These are phyloP conservation scores for Tylopilus rubrobrunneus DNA, from an alignment of 768 basidiomycete genomes.

Conservation along the genomic window DNA sequence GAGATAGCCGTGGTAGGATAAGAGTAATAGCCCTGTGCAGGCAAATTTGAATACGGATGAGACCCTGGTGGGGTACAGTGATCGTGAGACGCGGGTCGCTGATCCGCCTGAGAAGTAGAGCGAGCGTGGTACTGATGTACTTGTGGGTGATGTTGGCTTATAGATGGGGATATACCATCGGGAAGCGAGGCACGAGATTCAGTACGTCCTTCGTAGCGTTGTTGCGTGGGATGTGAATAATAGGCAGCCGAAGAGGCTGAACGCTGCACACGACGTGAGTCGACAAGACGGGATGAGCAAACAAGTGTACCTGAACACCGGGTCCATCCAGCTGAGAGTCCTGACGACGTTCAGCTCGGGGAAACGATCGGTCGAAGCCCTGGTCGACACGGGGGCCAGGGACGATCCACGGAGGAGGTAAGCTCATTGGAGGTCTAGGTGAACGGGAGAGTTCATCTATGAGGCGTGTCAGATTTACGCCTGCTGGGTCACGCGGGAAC, in stretches of 20 bases:
- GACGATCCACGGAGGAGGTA: constrained; percentile 41
- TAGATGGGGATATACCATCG: constrained; percentile 25
- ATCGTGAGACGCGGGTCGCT: constrained; percentile 26
- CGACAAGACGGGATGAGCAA: background rate
- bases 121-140: constrained; percentile 22
- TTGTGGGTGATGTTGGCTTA: constrained; percentile 21
- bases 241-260: constrained; percentile 19
- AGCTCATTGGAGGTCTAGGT: constrained; percentile 35
- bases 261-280: constrained; percentile 18
- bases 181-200: constrained; percentile 12
- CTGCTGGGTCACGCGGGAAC: background rate
- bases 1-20: constrained; percentile 12
- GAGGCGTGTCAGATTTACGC: background rate
- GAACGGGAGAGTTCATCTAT: constrained; percentile 48
- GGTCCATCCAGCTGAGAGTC: constrained; percentile 27
- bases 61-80: constrained; percentile 24
- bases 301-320: constrained; percentile 27
- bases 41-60: constrained; percentile 21
- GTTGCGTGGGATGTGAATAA: constrained; percentile 21
- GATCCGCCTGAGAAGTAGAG: constrained; percentile 28
- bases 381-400: constrained; percentile 37
- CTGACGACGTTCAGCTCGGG: constrained; percentile 23
- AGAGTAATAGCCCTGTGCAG: constrained; percentile 19
- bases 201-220: constrained; percentile 26
- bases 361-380: constrained; percentile 21